These are phyloP conservation scores for Wickerhamomyces queroliae DNA, from an alignment of 805 yeast genomes.

Conservation along the genomic window DNA sequence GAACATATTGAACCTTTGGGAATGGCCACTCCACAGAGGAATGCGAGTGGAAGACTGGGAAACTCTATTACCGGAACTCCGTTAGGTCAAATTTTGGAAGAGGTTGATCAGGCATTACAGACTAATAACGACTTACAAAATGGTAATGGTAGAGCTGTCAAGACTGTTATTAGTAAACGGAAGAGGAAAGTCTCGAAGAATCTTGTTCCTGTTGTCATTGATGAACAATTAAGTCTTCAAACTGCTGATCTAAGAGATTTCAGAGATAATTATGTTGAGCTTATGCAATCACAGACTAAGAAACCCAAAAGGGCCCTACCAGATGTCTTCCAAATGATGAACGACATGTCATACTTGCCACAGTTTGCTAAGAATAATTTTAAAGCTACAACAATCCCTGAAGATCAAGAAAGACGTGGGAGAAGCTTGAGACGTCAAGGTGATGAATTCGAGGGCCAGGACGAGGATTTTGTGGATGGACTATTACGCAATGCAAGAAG, in stretches of 20 bases:
- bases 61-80: not conserved
- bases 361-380: not conserved
- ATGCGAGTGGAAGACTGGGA: not conserved
- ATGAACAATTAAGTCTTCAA: constrained; percentile 11
- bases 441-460: not conserved
- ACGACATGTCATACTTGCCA: not conserved
- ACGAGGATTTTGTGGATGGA: constrained; percentile 20
- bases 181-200: constrained; percentile 6
- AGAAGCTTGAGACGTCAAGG: constrained; percentile 3
- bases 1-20: not conserved
- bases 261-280: constrained; percentile 18
- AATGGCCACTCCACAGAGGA: not conserved
- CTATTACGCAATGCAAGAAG: constrained; percentile 18
- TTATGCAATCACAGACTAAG: constrained; percentile 8
- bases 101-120: constrained; percentile 1
- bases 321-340: not conserved
- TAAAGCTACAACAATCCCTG: not conserved
- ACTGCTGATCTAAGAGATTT: constrained; percentile 18
- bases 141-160: no score
- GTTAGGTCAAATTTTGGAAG: constrained; percentile 3
- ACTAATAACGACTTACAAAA: no score
- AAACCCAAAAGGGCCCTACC: not conserved
- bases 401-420: constrained; percentile 5
- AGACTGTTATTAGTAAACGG: not conserved
- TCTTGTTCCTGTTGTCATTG: constrained; percentile 6